Base-by-base conservation (phyloP, 352 stramenopile species). In the Phytopythium montanum region DNA sequence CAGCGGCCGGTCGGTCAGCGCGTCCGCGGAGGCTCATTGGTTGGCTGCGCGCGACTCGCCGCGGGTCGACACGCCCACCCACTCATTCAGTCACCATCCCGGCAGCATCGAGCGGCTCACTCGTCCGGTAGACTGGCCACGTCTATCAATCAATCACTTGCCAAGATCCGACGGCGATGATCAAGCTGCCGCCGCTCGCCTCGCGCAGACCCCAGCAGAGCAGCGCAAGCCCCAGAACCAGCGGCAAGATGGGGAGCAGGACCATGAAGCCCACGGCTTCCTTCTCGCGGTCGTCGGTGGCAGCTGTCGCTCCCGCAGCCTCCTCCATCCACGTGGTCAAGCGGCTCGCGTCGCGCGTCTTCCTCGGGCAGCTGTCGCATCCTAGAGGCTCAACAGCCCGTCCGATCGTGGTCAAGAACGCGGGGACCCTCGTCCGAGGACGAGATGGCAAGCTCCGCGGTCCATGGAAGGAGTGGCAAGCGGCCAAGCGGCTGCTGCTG, bases 301-400 rank as follows among this genome's bases (percentile, higher is more conserved):
- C 46, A 25, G 25, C 46, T 14, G 48, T 54, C 12, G 16, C 21
- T 2, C 28, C 48, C 23, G 28, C 41, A 28, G 28, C 48, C 5
- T 23, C 48, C 3, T 23, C 48, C 3, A 56, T 56, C 19, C 50
- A 23, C 19, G 10, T 56, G 19, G 50, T 46, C 18, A 13, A 10
- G 13, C 68, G 68, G 8, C 68, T 75, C 29, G 64, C 68, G 18
- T 59, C 68, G 18, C 54, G 62, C 39, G 70, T 75, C 58, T 75
- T 72, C 59, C 38, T 75, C 21, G 68, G 64, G 13, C 64, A 72
- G 38, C 59, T 72, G 48, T 61, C 12, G 28, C 39, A 41, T 3
- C 48, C 48, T 6, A 39, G 54, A n/a, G 41, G 23, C 23, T 59
- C 14, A n/a, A 14, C 19, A 21, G 19, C 29, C 9, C 31, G 18